A percentile compares a stretch with the other conserved stretches of the same genome.
Evolutionary conservation across 2,329 filamentous ascomycete genomes (phyloP).

Genomic region (Rosellinia necatrix): DNA sequence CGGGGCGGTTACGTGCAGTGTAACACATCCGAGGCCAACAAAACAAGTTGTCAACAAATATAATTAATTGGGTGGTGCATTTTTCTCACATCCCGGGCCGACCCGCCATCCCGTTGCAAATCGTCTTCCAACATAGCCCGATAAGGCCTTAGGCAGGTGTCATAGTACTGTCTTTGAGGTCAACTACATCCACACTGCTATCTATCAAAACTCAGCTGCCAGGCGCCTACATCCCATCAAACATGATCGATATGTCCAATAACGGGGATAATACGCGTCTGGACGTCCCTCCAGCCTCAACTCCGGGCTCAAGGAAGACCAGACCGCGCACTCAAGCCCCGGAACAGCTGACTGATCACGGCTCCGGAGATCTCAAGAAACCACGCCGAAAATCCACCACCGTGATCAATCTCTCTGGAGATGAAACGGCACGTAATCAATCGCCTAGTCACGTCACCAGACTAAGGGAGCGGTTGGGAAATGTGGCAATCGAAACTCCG

Average conservation of each 20-base stretch:
- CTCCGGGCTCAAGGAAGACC: constrained; percentile 24
- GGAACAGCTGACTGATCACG: constrained; percentile 24
- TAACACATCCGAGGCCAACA: constrained; percentile 20
- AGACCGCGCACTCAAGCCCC: constrained; percentile 27
- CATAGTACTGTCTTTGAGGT: not conserved
- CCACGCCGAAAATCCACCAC: constrained; percentile 12
- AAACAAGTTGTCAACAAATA: constrained; percentile 24
- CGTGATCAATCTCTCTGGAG: constrained; percentile 7
- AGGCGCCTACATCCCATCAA: constrained; percentile 11
- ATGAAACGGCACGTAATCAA: constrained; percentile 5
- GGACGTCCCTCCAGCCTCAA: constrained; percentile 23
- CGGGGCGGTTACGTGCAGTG: constrained; percentile 10
- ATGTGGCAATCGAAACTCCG: not conserved
- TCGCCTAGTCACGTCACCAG: constrained; percentile 5
- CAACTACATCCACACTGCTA: not conserved
- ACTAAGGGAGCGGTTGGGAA: constrained; percentile 5
- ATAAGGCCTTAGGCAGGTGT: constrained; percentile 22
- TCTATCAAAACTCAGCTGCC: constrained; percentile 11
- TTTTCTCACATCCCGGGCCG: too few species aligned
- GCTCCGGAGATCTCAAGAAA: constrained; percentile 17
- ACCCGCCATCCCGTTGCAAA: constrained; percentile 16
- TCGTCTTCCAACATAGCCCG: constrained; percentile 11
- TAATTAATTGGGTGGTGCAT: too few species aligned
- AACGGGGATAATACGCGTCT: constrained; percentile 25
- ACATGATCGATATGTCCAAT: constrained; percentile 33